Base-by-base conservation (phyloP, 768 basidiomycete genomes). In the Mycena floridula region DNA sequence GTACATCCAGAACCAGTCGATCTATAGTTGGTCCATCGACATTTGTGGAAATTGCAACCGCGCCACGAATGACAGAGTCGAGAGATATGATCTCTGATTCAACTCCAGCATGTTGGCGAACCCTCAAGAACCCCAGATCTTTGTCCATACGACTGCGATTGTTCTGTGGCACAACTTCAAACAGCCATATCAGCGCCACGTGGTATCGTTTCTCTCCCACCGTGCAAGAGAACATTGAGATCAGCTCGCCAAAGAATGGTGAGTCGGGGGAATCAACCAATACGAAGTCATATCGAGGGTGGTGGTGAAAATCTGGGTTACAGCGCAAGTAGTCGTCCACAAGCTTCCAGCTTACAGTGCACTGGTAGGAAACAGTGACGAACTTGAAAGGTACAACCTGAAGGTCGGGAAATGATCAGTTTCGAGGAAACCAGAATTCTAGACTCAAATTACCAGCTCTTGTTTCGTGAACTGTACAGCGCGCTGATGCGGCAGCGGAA, bases 281-380 rank as follows among this genome's bases (percentile, higher is more conserved):
- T 30, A 49, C 58, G 42, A 35, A 59, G 36, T 66, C 53, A 24
- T 58, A 66, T 0, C 52, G 54, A 7, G 55, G 56, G 2, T 35
- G 20, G 0, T 48, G 28, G 30, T 56, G 51, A 46, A 69, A 70
- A 0, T 36, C 39, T 7, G 63, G 61, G 42, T 58, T 65, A 49
- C 56, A 63, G 3, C 49, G 46, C 1, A 70, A 50, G 24, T 59
- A 50, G 43, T 70, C 58, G 1, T 50, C 55, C 3, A 45, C 46
- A 18, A 50, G 22, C 7, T 40, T 23, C 65, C 65, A 69, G 47
- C 9, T 30, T 9, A 30, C 28, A 30, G 28, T 30, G n/a, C n/a
- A n/a, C n/a, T n/a, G n/a, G n/a, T n/a, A n/a, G n/a, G n/a, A n/a
- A n/a, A n/a, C n/a, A n/a, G n/a, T n/a, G n/a, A n/a, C n/a, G n/a